phyloP scores from a whole-genome alignment of 163 green algal genomes.

The Smithsoniella earleae region DNA sequence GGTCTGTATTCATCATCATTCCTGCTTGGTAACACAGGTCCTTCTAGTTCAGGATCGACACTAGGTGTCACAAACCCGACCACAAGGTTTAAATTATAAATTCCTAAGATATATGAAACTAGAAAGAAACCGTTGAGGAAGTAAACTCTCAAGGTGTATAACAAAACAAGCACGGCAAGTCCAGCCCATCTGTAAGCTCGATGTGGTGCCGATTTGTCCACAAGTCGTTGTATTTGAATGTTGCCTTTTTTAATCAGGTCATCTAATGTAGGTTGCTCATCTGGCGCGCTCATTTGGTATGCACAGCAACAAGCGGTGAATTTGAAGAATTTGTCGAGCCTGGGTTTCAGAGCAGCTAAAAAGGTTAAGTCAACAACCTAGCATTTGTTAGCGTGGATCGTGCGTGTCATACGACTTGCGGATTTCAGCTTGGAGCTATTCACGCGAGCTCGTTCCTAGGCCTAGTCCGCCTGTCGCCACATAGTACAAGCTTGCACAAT shows the following conservation, averaged over 20 bases:
- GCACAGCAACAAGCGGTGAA: no score
- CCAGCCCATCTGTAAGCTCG: constrained; percentile 53
- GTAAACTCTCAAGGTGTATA: constrained; percentile 67
- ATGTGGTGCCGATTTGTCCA: constrained; percentile 63
- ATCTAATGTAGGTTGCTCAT: no score
- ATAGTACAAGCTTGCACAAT: no score
- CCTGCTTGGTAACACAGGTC: constrained; percentile 83
- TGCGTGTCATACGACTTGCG: no score
- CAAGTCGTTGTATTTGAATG: constrained; percentile 40
- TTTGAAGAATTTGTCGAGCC: no score
- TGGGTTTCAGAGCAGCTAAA: no score
- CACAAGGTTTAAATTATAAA: constrained; percentile 97
- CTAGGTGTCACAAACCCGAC: constrained; percentile 91
- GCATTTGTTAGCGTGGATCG: no score
- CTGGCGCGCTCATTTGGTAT: no score
- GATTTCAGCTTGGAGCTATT: no score
- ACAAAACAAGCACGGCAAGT: constrained; percentile 39
- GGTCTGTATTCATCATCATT: constrained; percentile 92
- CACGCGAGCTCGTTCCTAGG: no score
- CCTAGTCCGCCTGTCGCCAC: no score
- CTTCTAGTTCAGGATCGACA: constrained; percentile 61
- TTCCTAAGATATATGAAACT: constrained; percentile 92
- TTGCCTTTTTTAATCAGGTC: constrained; percentile 34
- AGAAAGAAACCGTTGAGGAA: constrained; percentile 91
- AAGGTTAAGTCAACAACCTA: no score